Base-by-base conservation (phyloP, 148 eudicot species). In the Chenopodium suecicum region DNA sequence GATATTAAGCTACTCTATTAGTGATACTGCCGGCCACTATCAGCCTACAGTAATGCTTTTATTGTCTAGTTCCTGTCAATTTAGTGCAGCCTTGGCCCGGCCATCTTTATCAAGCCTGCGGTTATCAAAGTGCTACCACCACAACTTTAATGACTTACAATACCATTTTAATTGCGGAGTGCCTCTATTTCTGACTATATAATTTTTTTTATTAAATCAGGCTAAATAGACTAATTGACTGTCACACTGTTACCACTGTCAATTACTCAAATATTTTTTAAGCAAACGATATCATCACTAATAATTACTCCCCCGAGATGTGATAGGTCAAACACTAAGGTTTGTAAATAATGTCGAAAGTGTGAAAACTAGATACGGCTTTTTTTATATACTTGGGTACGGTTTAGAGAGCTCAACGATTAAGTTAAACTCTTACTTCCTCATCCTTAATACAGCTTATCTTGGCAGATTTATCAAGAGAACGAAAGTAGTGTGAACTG, bases 11-110 rank as follows among this genome's bases (percentile, higher is more conserved):
- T 56, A 63, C 41, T 46, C 64, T 56, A 63, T 56, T 58, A 72
- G 74, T 73, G 50, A 82, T 48, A 66, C 2, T 83, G 85, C 78
- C 72, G 54, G 85, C 81, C 85, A 83, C 81, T 34, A 83, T 47
- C 48, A 37, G 4, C 27, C 46, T 44, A 65, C n/a, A 25, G 65
- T 22, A 9, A 11, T 29, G 46, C 70, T 64, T 77, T 64, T 77
- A 11, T 6, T n/a, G 80, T 37, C 44, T 25, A 34, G 69, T 65
- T 73, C 29, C n/a, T 73, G 82, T 73, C 76, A 63, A 72, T 74
- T 81, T n/a, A 23, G 27, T 37, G 70, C 66, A 73, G 48, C 37
- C 10, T 31, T 74, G 73, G 65, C 73, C 66, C 47, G 16, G 19
- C 76, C 41, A 41, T 62, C 31, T 60, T 37, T 50, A 70, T 34